Base-by-base conservation (phyloP, 1,284 basidiomycete species). In the Peniophora sp. region DNA sequence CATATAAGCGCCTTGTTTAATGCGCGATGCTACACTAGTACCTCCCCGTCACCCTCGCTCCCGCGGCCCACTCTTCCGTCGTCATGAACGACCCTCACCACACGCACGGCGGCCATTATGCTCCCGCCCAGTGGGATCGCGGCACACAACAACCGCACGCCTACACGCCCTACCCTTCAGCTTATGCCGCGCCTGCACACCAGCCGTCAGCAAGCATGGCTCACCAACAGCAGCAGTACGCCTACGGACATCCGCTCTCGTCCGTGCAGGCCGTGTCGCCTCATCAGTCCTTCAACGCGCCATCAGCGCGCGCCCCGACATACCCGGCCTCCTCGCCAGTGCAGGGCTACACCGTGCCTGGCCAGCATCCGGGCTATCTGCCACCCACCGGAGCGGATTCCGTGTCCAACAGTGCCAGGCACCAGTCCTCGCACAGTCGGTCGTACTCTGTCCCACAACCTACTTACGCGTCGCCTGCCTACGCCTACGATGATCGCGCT, bases 71-170 rank as follows among this genome's bases (percentile, higher is more conserved):
- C 50, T 48, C 45, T 48, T 47, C 49, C 52, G 53, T 57, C 52
- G 50, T 57, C 55, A 67, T 67, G 67, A 60, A 65, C 49, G 64
- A 68, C 59, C 56, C 63, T 56, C 64, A 62, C 55, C 60, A 63
- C 50, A 56, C 62, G 16, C 50, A 51, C 39, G 48, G 54, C 44
- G 53, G 61, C 43, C 53, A 60, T 5, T 59, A 59, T 22, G 53
- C 59, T 51, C 50, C 57, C 25, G 50, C 55, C 25, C 64, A 63
- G 41, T 68, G 65, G 65, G 55, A 56, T 44, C 54, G 53, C n/a
- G n/a, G n/a, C 48, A 49, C 54, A 38, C 45, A 55, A 50, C 63
- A 61, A 34, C 62, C 64, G 50, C 56, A 59, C 44, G 50, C 62
- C 32, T 66, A 66, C 53, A 47, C 61, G 20, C 19, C 55, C 49